Percentiles rank a stretch among this genome's conserved stretches.
Conservation (phyloP, 169 alveolate genomes). For the Babesia sp. region DNA sequence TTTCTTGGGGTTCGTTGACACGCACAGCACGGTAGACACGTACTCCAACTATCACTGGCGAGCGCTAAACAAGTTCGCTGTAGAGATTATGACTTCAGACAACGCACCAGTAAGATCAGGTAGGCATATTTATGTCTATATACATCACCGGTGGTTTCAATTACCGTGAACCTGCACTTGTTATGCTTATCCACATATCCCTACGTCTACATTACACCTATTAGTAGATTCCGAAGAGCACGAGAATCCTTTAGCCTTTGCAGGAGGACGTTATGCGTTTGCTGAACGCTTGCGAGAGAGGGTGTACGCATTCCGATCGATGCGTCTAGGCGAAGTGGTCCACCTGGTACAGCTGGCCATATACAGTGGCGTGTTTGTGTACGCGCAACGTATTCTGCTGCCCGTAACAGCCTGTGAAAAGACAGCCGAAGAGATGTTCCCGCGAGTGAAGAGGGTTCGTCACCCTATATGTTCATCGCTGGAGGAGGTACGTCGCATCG, state of each 20-base stretch:
- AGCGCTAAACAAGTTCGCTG: conserved; percentile 70
- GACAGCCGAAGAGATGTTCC: conserved; percentile 79
- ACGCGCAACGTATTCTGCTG: conserved; percentile 74
- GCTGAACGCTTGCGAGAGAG: conserved; percentile 71
- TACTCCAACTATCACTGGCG: conserved; percentile 74
- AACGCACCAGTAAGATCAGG: background rate
- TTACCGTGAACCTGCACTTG: no score
- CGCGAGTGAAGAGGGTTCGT: conserved; percentile 62
- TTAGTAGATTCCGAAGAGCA: conserved; percentile 45
- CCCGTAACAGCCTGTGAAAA: conserved; percentile 80
- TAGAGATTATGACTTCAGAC: conserved; percentile 63
- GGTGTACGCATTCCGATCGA: conserved; percentile 71
- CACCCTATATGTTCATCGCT: conserved; percentile 71
- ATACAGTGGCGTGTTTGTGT: conserved; percentile 77
- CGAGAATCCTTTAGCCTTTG: conserved; percentile 20
- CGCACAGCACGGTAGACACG: conserved; percentile 70
- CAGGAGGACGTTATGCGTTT: conserved; percentile 79
- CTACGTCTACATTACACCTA: background rate
- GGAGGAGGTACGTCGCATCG: conserved; percentile 69
- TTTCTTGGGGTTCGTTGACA: conserved; percentile 74
- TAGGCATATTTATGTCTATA: background rate
- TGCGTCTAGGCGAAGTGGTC: conserved; percentile 76
- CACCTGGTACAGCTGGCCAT: conserved; percentile 79
- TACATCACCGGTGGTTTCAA: background rate
- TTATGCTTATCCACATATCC: background rate